Evolutionary conservation across 108 stramenopile genomes (phyloP).

Genomic region (Chaetoceros muelleri): DNA sequence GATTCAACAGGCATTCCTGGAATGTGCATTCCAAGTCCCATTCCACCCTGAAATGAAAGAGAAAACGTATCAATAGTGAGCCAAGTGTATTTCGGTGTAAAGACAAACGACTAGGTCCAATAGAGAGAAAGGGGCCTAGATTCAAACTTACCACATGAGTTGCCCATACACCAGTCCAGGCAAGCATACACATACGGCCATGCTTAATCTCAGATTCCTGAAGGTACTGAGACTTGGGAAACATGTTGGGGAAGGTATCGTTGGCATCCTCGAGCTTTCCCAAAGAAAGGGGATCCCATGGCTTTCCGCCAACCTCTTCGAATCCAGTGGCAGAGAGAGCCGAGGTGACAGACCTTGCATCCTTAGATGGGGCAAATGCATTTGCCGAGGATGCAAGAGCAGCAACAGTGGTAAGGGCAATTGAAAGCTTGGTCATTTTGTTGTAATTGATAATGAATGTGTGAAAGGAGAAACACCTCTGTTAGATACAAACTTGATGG

Average conservation of each 20-base stretch:
- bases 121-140: background rate
- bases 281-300: slow-evolving; percentile 52
- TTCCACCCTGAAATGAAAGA: slow-evolving; percentile 23
- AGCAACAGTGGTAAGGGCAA: slow-evolving; percentile 27
- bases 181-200: slow-evolving; percentile 85
- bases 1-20: slow-evolving; percentile 67
- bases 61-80: slow-evolving; percentile 3
- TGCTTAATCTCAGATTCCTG: slow-evolving; percentile 91
- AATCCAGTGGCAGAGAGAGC: slow-evolving; percentile 33
- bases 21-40: slow-evolving; percentile 80
- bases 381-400: slow-evolving; percentile 30
- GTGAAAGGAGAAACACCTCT: background rate
- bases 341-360: slow-evolving; percentile 5
- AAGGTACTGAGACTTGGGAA: slow-evolving; percentile 78
- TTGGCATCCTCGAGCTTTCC: slow-evolving; percentile 37
- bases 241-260: slow-evolving; percentile 87
- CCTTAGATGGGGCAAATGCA: slow-evolving; percentile 39
- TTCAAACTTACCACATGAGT: slow-evolving; percentile 33
- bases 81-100: background rate
- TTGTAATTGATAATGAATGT: background rate
- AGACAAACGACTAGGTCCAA: background rate
- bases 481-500: background rate
- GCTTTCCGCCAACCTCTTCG: slow-evolving; percentile 33
- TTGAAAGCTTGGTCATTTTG: slow-evolving; percentile 40
- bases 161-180: slow-evolving; percentile 87